Conservation (phyloP, 371 early-diverging fungal genomes). For the Actinomucor elegans region DNA sequence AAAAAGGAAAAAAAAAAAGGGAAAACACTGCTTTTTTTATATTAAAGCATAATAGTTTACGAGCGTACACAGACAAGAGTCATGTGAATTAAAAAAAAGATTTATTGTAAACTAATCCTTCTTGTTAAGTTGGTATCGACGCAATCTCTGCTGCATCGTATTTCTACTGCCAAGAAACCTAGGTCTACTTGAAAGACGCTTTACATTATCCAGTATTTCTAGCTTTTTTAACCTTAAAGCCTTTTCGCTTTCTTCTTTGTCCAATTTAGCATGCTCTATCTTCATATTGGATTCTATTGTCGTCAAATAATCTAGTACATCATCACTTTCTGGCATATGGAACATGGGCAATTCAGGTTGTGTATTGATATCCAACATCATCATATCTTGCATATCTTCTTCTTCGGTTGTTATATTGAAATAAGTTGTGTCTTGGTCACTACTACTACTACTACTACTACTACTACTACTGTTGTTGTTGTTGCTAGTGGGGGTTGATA, state of each 20-base stretch:
- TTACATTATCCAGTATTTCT: constrained; percentile 9
- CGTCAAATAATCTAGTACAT: constrained; percentile 41
- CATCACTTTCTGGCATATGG: constrained; percentile 45
- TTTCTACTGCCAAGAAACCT: constrained; percentile 5
- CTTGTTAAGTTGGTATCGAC: constrained; percentile 9
- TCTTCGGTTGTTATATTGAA: no score
- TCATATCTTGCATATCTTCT: not conserved
- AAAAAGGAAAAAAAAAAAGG: constrained; percentile 3
- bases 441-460: not conserved
- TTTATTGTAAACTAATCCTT: no score
- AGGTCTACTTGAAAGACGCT: not conserved
- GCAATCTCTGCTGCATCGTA: constrained; percentile 8
- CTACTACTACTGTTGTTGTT: not conserved
- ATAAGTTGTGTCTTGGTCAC: no score
- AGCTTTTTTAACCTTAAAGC: constrained; percentile 11
- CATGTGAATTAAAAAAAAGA: no score
- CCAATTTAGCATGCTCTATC: constrained; percentile 10
- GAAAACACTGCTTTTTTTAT: no score
- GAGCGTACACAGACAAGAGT: no score
- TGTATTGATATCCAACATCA: no score
- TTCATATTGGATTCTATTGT: constrained; percentile 34
- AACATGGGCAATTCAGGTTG: constrained; percentile 26
- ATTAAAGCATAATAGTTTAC: no score
- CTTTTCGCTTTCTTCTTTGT: constrained; percentile 7
- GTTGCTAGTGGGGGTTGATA: constrained; percentile 5